These are phyloP conservation scores for Petrea volubilis DNA, from an alignment of 257 asterid species.

Conservation along the genomic window DNA sequence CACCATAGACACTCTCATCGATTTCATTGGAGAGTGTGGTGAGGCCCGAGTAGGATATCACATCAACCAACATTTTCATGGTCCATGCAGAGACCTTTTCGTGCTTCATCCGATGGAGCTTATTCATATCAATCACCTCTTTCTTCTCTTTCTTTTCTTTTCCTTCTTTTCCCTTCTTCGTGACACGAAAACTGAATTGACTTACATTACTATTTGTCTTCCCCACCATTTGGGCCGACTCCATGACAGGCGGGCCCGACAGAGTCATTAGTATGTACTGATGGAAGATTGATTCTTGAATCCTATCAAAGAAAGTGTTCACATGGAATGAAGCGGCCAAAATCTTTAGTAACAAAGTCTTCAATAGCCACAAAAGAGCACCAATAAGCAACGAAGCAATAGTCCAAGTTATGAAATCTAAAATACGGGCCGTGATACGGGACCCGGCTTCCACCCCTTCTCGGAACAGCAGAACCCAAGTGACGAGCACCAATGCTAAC, in stretches of 20 bases:
- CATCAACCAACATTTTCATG: conserved; percentile 87
- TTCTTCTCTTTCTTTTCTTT: conserved; percentile 58
- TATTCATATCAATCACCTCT: conserved; percentile 66
- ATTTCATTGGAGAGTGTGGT: conserved; percentile 70
- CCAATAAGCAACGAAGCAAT: conserved; percentile 68
- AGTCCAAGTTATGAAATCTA: conserved; percentile 78
- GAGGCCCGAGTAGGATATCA: conserved; percentile 78
- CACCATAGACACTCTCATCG: conserved; percentile 56
- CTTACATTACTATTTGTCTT: conserved; percentile 52
- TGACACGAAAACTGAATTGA: conserved; percentile 63
- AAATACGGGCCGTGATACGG: conserved; percentile 26
- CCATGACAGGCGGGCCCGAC: conserved; percentile 82
- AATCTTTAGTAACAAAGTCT: conserved; percentile 76
- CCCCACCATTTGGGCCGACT: conserved; percentile 54
- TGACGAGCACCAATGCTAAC: conserved; percentile 62
- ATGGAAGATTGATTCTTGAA: conserved; percentile 83
- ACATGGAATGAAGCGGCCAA: conserved; percentile 91
- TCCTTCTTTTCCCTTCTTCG: conserved; percentile 71
- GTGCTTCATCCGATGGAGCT: conserved; percentile 83
- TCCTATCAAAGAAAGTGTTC: conserved; percentile 84
- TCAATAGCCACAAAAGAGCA: conserved; percentile 74
- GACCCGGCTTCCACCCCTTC: conserved; percentile 46
- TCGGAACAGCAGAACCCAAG: conserved; percentile 69
- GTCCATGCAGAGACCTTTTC: conserved; percentile 97
- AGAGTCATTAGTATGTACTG: conserved; percentile 75